phyloP scores from a whole-genome alignment of 805 yeast genomes.

The Deakozyma indianensis region DNA sequence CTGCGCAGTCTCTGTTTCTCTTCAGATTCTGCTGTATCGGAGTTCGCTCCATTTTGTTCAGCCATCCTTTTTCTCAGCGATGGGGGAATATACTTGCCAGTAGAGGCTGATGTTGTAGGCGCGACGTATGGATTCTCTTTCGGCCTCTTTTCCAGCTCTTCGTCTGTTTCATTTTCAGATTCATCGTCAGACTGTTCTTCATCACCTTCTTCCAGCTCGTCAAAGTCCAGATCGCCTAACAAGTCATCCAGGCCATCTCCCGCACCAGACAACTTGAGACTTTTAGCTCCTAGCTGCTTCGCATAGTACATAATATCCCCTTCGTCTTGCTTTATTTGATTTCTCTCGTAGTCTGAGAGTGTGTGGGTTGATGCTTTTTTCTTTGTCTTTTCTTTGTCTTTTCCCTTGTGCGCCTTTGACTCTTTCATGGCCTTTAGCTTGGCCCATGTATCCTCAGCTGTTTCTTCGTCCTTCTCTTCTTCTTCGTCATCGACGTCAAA shows the following conservation, averaged over 20 bases:
- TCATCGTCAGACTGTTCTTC: slow-evolving; percentile 11
- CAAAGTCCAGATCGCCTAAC: slow-evolving; percentile 58
- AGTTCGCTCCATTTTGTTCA: slow-evolving; percentile 11
- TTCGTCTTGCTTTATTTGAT: slow-evolving; percentile 45
- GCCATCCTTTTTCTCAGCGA: slow-evolving; percentile 48
- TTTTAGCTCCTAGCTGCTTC: slow-evolving; percentile 57
- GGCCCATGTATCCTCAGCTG: slow-evolving; percentile 35
- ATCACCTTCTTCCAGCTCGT: slow-evolving; percentile 11
- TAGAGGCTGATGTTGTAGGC: slow-evolving; percentile 8
- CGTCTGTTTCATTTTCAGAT: slow-evolving; percentile 16
- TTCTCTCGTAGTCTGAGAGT: slow-evolving; percentile 29
- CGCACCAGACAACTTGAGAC: slow-evolving; percentile 37
- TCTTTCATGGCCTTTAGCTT: slow-evolving; percentile 19
- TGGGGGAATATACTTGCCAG: slow-evolving; percentile 67
- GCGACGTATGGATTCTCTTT: slow-evolving; percentile 60
- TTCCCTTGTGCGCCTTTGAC: slow-evolving; percentile 10
- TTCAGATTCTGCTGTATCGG: slow-evolving; percentile 27
- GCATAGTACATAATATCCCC: slow-evolving; percentile 75
- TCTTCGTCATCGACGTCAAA: slow-evolving; percentile 15
- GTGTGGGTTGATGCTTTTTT: slow-evolving; percentile 4
- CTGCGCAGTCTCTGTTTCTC: slow-evolving; percentile 38
- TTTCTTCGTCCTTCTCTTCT: slow-evolving; percentile 16
- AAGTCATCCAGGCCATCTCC: slow-evolving; percentile 75
- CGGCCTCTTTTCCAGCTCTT: slow-evolving; percentile 18
- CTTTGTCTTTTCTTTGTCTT: slow-evolving; percentile 4